A percentile compares a stretch with the other conserved stretches of the same genome.
These are phyloP conservation scores for Geotrichum phurueaensis DNA, from an alignment of 1,139 yeast genomes.

Conservation along the genomic window DNA sequence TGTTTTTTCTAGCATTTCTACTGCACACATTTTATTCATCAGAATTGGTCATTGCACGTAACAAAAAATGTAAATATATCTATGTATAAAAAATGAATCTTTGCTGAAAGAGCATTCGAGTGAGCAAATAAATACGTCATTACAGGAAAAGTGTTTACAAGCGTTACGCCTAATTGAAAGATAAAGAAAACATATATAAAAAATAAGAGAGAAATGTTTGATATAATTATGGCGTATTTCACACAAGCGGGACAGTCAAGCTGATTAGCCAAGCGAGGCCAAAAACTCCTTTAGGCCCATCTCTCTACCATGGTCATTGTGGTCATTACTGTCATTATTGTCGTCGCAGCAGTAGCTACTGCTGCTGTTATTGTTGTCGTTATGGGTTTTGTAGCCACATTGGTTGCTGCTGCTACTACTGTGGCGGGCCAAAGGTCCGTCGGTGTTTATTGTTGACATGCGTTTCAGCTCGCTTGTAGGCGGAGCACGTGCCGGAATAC, in stretches of 20 bases:
- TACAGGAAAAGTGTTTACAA: too few relatives aligned
- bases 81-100: too few relatives aligned
- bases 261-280: neutral
- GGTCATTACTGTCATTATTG: neutral
- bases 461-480: neutral
- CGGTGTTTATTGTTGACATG: neutral
- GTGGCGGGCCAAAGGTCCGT: neutral
- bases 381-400: neutral
- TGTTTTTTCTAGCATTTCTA: too few relatives aligned
- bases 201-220: too few relatives aligned
- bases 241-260: neutral
- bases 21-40: too few relatives aligned
- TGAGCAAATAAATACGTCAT: too few relatives aligned
- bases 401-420: neutral
- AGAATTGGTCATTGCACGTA: too few relatives aligned
- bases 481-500: neutral
- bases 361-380: neutral
- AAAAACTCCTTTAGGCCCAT: slow-evolving; percentile 1
- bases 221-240: too few relatives aligned
- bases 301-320: neutral
- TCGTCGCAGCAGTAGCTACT: neutral
- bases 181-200: too few relatives aligned
- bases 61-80: too few relatives aligned
- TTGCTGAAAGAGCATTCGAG: too few relatives aligned
- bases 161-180: too few relatives aligned